These are phyloP conservation scores for Boletus edulis DNA, from an alignment of 768 basidiomycete genomes.

Conservation along the genomic window DNA sequence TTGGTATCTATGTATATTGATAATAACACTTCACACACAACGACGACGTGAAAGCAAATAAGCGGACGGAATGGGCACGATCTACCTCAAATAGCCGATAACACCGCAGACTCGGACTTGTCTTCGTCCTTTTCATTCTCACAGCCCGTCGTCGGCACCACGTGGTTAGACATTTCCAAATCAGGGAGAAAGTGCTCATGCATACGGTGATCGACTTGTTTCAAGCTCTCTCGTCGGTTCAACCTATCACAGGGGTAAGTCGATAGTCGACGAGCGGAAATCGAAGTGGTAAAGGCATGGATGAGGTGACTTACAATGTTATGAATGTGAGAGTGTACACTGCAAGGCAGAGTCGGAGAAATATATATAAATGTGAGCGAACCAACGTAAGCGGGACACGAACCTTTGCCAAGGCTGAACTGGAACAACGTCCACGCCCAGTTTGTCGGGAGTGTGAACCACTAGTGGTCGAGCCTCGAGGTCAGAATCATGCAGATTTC, in stretches of 20 bases:
- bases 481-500: too few relatives aligned
- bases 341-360: background rate
- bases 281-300: too few relatives aligned
- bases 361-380: background rate
- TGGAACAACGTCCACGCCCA: constrained; percentile 12
- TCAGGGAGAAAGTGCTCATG: background rate
- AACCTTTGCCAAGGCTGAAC: constrained; percentile 15
- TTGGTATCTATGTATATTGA: too few relatives aligned
- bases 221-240: constrained; percentile 11
- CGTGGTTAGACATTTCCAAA: background rate
- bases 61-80: too few relatives aligned
- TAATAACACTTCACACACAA: too few relatives aligned
- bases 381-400: background rate
- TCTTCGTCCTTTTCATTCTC: background rate
- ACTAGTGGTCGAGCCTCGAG: background rate
- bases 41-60: too few relatives aligned
- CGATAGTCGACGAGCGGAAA: too few relatives aligned
- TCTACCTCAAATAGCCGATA: too few relatives aligned
- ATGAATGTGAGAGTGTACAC: constrained; percentile 18
- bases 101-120: background rate
- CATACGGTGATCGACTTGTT: too few relatives aligned
- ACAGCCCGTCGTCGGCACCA: background rate
- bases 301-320: constrained; percentile 3
- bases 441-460: constrained; percentile 1
- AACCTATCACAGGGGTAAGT: background rate